These are phyloP conservation scores for Trichoderma cornu-damae DNA, from an alignment of 2,329 filamentous ascomycete genomes.

Conservation along the genomic window DNA sequence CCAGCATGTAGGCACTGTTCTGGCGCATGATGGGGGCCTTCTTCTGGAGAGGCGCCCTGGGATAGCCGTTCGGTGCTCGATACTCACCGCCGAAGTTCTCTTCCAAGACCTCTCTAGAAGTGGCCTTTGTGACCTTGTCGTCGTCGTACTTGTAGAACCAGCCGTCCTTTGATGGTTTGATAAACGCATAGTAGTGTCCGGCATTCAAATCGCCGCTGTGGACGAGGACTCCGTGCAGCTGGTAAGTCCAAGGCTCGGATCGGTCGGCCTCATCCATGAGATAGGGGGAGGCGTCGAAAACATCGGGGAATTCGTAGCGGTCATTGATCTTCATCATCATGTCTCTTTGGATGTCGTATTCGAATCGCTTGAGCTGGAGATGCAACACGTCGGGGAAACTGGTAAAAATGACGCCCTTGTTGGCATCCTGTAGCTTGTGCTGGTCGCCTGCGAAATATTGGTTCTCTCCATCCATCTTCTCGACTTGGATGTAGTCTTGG, in stretches of 20 bases:
- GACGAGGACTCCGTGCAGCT: constrained; percentile 89
- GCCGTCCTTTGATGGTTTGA: constrained; percentile 89
- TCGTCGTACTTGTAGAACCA: constrained; percentile 98
- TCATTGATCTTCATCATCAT: constrained; percentile 99
- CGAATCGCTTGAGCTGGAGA: constrained; percentile 92
- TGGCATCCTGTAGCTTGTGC: constrained; percentile 89
- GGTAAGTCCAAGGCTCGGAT: constrained; percentile 86
- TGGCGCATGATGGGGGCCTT: constrained; percentile 57
- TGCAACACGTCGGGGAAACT: constrained; percentile 92
- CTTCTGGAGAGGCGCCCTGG: constrained; percentile 47
- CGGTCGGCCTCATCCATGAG: constrained; percentile 79
- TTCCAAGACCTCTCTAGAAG: constrained; percentile 83
- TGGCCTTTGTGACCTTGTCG: constrained; percentile 92
- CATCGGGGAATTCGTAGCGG: constrained; percentile 81
- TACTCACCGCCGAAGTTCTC: constrained; percentile 97
- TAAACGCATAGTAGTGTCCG: constrained; percentile 95
- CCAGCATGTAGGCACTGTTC: constrained; percentile 96
- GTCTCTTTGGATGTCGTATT: constrained; percentile 93
- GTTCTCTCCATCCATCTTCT: constrained; percentile 96
- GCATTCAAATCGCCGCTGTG: constrained; percentile 96
- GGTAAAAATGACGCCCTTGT: constrained; percentile 96
- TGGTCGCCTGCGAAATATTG: constrained; percentile 92
- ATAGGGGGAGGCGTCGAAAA: constrained; percentile 80
- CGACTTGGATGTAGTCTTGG: constrained; percentile 91
- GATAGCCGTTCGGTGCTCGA: constrained; percentile 43